Percentiles rank a stretch among this genome's conserved stretches.
Conservation (phyloP, 352 stramenopile genomes). For the Thraustochytrium striatum region DNA sequence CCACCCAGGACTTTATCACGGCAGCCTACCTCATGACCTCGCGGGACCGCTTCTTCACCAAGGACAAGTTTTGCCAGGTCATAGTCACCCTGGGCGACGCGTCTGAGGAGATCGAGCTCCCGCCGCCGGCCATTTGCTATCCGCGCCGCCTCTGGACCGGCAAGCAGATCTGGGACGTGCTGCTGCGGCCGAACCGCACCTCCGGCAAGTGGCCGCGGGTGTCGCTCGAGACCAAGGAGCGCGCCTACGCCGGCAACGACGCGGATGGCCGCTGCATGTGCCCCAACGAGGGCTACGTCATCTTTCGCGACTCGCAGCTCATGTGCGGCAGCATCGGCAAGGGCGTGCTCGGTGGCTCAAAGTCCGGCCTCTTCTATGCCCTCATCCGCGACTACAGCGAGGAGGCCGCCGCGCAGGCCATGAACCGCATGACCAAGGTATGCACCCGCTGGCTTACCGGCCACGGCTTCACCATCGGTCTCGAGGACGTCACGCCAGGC, state of each 20-base stretch:
- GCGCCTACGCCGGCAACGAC: conserved; percentile 86
- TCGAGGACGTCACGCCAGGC: conserved; percentile 98
- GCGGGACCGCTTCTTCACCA: conserved; percentile 96
- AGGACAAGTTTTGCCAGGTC: conserved; percentile 90
- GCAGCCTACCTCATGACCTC: conserved; percentile 95
- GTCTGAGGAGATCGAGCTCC: conserved; percentile 85
- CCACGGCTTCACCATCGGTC: conserved; percentile 97
- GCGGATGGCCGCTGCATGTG: conserved; percentile 83
- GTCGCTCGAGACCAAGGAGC: conserved; percentile 81
- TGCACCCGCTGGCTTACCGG: conserved; percentile 94
- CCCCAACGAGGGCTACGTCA: conserved; percentile 94
- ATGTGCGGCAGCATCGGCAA: conserved; percentile 97
- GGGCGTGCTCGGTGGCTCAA: conserved; percentile 95
- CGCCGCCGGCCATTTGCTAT: conserved; percentile 74
- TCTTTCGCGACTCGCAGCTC: conserved; percentile 94
- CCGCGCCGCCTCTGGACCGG: conserved; percentile 91
- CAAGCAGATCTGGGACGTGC: conserved; percentile 89
- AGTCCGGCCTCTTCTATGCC: conserved; percentile 96
- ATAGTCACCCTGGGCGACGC: conserved; percentile 90
- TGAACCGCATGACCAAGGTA: conserved; percentile 97
- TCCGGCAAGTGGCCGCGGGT: conserved; percentile 60
- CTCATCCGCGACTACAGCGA: conserved; percentile 90
- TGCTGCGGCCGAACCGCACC: conserved; percentile 73
- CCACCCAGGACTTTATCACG: conserved; percentile 99
- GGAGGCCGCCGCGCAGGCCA: conserved; percentile 83